Conservation (phyloP, 768 basidiomycete species). For the Wakefieldia striispora region DNA sequence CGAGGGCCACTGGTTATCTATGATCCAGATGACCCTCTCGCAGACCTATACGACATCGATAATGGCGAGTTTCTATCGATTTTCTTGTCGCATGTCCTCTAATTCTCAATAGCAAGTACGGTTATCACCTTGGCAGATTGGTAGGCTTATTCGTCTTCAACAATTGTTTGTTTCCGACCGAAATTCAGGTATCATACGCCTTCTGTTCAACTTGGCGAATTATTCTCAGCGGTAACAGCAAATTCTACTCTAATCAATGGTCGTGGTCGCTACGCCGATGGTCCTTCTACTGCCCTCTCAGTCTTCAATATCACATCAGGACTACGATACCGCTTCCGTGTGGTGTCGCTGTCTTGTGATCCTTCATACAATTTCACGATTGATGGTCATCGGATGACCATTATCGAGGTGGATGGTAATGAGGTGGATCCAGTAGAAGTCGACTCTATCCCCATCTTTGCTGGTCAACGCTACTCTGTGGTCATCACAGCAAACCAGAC, state of each 20-base stretch:
- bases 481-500: slow-evolving; percentile 43
- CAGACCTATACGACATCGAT: slow-evolving; percentile 40
- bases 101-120: slow-evolving; percentile 29
- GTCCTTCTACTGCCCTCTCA: slow-evolving; percentile 36
- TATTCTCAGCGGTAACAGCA: slow-evolving; percentile 12
- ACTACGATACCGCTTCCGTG: slow-evolving; percentile 49
- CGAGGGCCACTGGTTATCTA: slow-evolving; percentile 39
- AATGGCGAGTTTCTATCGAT: slow-evolving; percentile 30
- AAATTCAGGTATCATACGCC: slow-evolving; percentile 34
- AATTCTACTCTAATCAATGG: slow-evolving; percentile 52
- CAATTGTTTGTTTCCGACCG: slow-evolving; percentile 4
- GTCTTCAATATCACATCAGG: slow-evolving; percentile 41
- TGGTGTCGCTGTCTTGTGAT: slow-evolving; percentile 49
- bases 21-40: slow-evolving; percentile 39
- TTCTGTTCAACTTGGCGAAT: slow-evolving; percentile 12
- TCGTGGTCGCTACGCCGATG: slow-evolving; percentile 41
- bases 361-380: slow-evolving; percentile 38
- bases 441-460: no score
- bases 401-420: no score
- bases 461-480: slow-evolving; percentile 42
- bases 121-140: slow-evolving; percentile 48
- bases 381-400: no score
- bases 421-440: no score
- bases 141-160: slow-evolving; percentile 11
- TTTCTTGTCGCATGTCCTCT: neutral